Evolutionary conservation across 176 grass and related monocot species (phyloP).

Genomic region (Eragrostis curvula): DNA sequence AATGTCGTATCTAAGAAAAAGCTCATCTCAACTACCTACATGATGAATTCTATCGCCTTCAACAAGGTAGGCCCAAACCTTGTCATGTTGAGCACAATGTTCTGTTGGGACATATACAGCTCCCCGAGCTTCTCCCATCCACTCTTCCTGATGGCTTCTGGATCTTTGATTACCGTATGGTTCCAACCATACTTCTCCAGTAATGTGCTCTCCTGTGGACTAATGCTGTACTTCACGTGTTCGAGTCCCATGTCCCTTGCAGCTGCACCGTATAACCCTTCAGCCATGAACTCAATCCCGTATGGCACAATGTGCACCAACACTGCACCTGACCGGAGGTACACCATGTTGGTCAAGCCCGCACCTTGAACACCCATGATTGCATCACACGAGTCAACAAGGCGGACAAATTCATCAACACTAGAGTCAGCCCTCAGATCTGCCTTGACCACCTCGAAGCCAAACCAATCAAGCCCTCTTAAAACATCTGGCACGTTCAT

Average conservation of each 20-base stretch:
- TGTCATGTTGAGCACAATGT: slow-evolving; percentile 70
- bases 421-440: slow-evolving; percentile 40
- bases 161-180: slow-evolving; percentile 69
- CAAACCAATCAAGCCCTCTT: slow-evolving; percentile 54
- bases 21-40: slow-evolving; percentile 29
- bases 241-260: slow-evolving; percentile 63
- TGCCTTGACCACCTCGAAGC: slow-evolving; percentile 62
- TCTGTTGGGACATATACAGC: slow-evolving; percentile 64
- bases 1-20: slow-evolving; percentile 18
- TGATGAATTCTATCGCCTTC: slow-evolving; percentile 59
- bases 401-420: slow-evolving; percentile 45
- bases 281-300: slow-evolving; percentile 61
- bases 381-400: slow-evolving; percentile 63
- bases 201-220: slow-evolving; percentile 66
- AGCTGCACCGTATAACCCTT: slow-evolving; percentile 42
- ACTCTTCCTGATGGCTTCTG: slow-evolving; percentile 48
- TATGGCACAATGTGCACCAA: slow-evolving; percentile 79
- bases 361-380: slow-evolving; percentile 78
- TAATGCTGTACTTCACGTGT: slow-evolving; percentile 62
- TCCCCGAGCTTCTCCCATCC: slow-evolving; percentile 61
- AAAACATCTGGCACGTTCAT: slow-evolving; percentile 49
- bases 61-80: slow-evolving; percentile 60
- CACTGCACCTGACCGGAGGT: slow-evolving; percentile 48
- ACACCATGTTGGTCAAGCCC: slow-evolving; percentile 78
- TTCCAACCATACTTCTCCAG: slow-evolving; percentile 63